Conservation (phyloP, 2,329 filamentous ascomycete species). For the Alternaria triticimaculans region DNA sequence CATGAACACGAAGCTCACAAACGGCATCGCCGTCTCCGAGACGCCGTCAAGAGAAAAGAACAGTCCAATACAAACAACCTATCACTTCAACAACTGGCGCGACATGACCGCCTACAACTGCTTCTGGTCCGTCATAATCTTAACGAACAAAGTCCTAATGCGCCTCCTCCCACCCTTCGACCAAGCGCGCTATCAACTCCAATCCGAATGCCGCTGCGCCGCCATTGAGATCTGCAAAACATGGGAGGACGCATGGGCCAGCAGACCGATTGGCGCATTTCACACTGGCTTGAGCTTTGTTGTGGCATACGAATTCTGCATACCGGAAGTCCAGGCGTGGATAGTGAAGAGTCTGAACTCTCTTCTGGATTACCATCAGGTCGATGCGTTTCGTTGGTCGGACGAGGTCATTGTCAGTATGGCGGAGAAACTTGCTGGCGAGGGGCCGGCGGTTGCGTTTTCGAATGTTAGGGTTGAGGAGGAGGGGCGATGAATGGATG, state of each 20-base stretch:
- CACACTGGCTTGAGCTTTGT: slow-evolving; percentile 43
- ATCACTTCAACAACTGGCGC: slow-evolving; percentile 40
- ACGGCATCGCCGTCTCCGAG: slow-evolving; percentile 30
- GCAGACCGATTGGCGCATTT: slow-evolving; percentile 41
- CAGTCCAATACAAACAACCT: slow-evolving; percentile 31
- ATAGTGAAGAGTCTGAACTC: slow-evolving; percentile 36
- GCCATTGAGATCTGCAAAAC: slow-evolving; percentile 44
- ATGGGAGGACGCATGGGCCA: slow-evolving; percentile 45
- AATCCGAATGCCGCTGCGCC: slow-evolving; percentile 35
- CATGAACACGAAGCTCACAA: slow-evolving; percentile 29
- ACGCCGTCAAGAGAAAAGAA: slow-evolving; percentile 22
- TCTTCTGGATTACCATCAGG: slow-evolving; percentile 34
- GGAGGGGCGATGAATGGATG: slow-evolving; percentile 12
- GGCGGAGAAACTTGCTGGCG: slow-evolving; percentile 36
- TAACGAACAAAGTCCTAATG: slow-evolving; percentile 39
- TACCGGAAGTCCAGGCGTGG: slow-evolving; percentile 32
- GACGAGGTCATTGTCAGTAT: slow-evolving; percentile 34
- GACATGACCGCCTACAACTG: slow-evolving; percentile 42
- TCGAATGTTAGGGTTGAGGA: slow-evolving; percentile 21
- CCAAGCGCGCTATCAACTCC: slow-evolving; percentile 25
- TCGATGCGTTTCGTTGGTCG: slow-evolving; percentile 39
- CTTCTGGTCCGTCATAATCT: slow-evolving; percentile 41
- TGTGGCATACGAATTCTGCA: slow-evolving; percentile 41
- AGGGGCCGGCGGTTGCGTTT: slow-evolving; percentile 31
- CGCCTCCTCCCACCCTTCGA: slow-evolving; percentile 35